A percentile compares a stretch with the other conserved stretches of the same genome.
Conservation (phyloP, 1,284 basidiomycete genomes). For the Blastosporella zonata region DNA sequence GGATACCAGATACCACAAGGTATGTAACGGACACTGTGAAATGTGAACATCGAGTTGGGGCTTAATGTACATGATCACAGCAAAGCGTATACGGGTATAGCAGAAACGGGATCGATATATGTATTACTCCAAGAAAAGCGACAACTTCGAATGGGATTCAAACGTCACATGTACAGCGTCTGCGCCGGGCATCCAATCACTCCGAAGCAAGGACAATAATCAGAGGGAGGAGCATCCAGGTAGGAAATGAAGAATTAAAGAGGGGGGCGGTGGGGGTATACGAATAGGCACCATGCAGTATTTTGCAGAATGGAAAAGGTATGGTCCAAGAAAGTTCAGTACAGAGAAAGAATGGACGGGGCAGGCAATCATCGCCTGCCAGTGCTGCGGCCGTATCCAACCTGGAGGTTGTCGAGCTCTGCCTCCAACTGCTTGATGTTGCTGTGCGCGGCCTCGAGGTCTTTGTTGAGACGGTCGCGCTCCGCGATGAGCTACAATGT, state of each 20-base stretch:
- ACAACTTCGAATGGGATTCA: slow-evolving; percentile 5
- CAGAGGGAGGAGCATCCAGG: neutral
- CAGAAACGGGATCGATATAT: slow-evolving; percentile 15
- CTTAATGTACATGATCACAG: neutral
- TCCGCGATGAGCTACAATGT: slow-evolving; percentile 85
- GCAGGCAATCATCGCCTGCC: slow-evolving; percentile 51
- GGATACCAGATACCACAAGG: too few species aligned
- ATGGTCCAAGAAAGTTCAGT: slow-evolving; percentile 18
- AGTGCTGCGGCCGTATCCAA: slow-evolving; percentile 78
- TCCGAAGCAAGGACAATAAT: slow-evolving; percentile 8
- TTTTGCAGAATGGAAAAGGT: slow-evolving; percentile 14
- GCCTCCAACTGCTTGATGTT: slow-evolving; percentile 89
- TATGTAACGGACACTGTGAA: neutral
- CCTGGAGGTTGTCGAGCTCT: slow-evolving; percentile 86
- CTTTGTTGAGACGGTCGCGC: slow-evolving; percentile 96
- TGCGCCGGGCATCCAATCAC: slow-evolving; percentile 10
- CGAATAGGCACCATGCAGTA: slow-evolving; percentile 10
- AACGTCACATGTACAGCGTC: slow-evolving; percentile 3
- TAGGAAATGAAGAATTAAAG: slow-evolving; percentile 8
- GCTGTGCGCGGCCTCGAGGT: slow-evolving; percentile 88
- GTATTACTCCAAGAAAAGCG: slow-evolving; percentile 15
- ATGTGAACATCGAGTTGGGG: neutral
- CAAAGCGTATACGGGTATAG: slow-evolving; percentile 7
- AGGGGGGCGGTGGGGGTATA: slow-evolving; percentile 13
- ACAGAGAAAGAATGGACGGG: neutral